Base-by-base conservation (phyloP, 352 stramenopile species). In the Pythium brassicae region DNA sequence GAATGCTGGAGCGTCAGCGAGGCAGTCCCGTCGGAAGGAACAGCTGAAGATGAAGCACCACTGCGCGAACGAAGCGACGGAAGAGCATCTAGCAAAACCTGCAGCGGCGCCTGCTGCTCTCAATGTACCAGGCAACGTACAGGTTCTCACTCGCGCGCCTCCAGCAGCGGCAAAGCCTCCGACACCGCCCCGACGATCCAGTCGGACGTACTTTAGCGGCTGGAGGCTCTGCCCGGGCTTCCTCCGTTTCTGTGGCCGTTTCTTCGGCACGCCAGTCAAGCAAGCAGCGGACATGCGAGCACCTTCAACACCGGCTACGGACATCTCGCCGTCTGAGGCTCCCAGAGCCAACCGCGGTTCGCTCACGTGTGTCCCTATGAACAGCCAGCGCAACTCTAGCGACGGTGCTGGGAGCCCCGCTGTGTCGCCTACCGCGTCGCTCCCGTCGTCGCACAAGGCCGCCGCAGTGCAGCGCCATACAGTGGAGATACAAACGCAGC, bases 211-310 rank as follows among this genome's bases (percentile, higher is more conserved):
- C 26, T 61, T 67, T 14, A 63, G 64, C 54, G 64, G 68, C 40
- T 83, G 74, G 58, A 76, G 82, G 29, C 72, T 89, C 34, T 89
- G 76, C 53, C 76, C 79, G 22, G 79, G 77, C n/a, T 81, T 89
- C 35, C 57, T 87, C 26, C 76, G 77, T 47, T 80, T 89, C 48
- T 87, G 77, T 42, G 75, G 86, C 34, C 76, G 77, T n/a, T 83
- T 76, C 56, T 82, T 89, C 42, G 65, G 68, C 26, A 59, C 66
- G 8, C 35, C 47, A 29, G n/a, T 39, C 12, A 37, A 43, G n/a
- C 37, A 19, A 7, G 25, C 48, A 40, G 52, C 48, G 42, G 49
- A 53, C 35, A 25, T 47, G 19, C 29, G 25, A 47, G 32, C 37
- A 2, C 51, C 48, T 56, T 12, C 35, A 19, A 29, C 39, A 56